Evolutionary conservation across 208 protist genomes (phyloP).

Genomic region (Novymonas esmeraldas): DNA sequence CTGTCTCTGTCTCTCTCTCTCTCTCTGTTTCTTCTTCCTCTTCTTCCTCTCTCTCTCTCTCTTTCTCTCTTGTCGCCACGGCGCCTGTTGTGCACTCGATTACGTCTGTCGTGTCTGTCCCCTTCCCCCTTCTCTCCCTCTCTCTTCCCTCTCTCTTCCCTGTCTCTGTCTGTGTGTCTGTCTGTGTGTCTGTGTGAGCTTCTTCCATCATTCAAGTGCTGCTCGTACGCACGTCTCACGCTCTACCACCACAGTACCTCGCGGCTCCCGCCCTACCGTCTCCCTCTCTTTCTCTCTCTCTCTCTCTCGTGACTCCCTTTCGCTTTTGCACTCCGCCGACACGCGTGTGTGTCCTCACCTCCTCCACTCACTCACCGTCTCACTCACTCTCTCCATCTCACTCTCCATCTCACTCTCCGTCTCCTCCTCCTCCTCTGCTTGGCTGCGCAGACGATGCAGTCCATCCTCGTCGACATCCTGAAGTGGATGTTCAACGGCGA

Average conservation of each 20-base stretch:
- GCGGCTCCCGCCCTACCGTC: no score
- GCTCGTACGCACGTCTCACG: no score
- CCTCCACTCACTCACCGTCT: not conserved
- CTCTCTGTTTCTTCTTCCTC: not conserved
- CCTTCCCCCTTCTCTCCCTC: not conserved
- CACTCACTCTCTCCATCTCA: not conserved
- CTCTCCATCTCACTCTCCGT: not conserved
- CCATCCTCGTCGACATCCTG: slow-evolving; percentile 19
- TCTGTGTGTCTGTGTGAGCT: no score
- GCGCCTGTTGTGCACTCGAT: not conserved
- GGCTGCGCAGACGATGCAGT: slow-evolving; percentile 6
- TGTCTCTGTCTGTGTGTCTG: not conserved
- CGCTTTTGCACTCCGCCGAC: no score
- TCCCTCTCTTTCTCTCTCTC: no score
- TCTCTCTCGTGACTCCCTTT: no score
- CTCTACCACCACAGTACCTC: no score
- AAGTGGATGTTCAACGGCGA: slow-evolving; percentile 22
- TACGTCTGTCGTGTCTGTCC: not conserved
- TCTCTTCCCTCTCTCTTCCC: not conserved
- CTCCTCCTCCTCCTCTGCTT: not conserved
- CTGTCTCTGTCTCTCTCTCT: not conserved
- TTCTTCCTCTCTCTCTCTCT: not conserved
- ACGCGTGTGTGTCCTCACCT: no score
- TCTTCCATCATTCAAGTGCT: no score
- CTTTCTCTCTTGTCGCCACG: not conserved